Evolutionary conservation across 305 asterid genomes (phyloP).

Genomic region (Coffea humblotiana): DNA sequence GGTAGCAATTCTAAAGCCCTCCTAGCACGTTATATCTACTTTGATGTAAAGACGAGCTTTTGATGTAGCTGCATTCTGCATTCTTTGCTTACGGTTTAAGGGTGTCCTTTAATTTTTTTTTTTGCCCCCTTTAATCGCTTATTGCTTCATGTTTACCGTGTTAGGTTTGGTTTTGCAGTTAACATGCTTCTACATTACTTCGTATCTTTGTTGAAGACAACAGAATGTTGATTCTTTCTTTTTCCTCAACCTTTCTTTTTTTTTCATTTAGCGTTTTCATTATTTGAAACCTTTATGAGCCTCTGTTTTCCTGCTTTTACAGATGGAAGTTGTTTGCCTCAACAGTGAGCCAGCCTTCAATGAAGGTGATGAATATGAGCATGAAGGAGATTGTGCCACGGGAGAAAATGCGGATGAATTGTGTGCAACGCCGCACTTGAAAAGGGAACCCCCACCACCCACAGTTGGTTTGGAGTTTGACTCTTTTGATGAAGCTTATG

Average conservation of each 20-base stretch:
- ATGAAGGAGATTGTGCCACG: conserved; percentile 38
- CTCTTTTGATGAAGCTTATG: conserved; percentile 58
- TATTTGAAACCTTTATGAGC: neutral
- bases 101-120: neutral
- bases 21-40: neutral
- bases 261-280: neutral
- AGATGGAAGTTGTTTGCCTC: conserved; percentile 60
- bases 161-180: neutral
- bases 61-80: neutral
- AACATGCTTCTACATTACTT: neutral
- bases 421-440: conserved; percentile 28
- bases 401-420: conserved; percentile 31
- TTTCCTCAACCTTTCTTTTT: no score
- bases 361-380: conserved; percentile 44
- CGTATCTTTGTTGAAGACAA: neutral
- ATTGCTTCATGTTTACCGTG: no score
- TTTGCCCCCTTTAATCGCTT: neutral
- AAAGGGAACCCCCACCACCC: conserved; percentile 36
- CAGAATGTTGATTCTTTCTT: no score
- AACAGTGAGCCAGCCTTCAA: conserved; percentile 49
- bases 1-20: neutral
- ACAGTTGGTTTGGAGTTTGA: conserved; percentile 57
- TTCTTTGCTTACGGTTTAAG: neutral
- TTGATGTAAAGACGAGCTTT: neutral
- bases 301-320: conserved; percentile 12